These are phyloP conservation scores for Oryza meyeriana DNA, from an alignment of 176 grass and related monocot species.

Conservation along the genomic window DNA sequence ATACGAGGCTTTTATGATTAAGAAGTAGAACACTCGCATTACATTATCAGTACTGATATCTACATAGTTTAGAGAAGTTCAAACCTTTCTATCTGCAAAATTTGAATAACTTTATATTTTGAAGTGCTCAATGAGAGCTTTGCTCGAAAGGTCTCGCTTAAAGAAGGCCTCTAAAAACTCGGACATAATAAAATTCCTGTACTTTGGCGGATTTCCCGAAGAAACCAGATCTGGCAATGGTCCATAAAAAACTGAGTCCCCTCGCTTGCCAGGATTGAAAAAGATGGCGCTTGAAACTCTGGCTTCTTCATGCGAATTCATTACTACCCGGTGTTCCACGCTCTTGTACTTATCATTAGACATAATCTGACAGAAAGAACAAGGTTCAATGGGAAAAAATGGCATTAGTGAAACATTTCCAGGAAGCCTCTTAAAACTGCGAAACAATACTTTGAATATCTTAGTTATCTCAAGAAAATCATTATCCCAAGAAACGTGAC, in stretches of 20 bases:
- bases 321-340: constrained; percentile 70
- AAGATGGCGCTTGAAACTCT: constrained; percentile 73
- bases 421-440: background rate
- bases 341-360: constrained; percentile 76
- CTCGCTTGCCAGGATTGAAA: constrained; percentile 61
- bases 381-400: background rate
- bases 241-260: constrained; percentile 56
- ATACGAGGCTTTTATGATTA: constrained; percentile 11
- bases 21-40: background rate
- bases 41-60: background rate
- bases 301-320: constrained; percentile 44
- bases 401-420: background rate
- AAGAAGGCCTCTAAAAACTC: constrained; percentile 72
- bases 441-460: background rate
- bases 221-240: constrained; percentile 56
- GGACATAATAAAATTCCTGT: constrained; percentile 54
- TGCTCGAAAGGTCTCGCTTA: constrained; percentile 56
- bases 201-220: constrained; percentile 43
- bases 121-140: constrained; percentile 58
- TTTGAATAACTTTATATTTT: constrained; percentile 37
- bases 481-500: background rate
- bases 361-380: constrained; percentile 48
- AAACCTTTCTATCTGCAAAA: background rate
- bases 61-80: background rate
- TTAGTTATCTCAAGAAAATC: background rate